A percentile compares a stretch with the other conserved stretches of the same genome.
Evolutionary conservation across 345 rosid species (phyloP).

Genomic region (Ricinus communis): DNA sequence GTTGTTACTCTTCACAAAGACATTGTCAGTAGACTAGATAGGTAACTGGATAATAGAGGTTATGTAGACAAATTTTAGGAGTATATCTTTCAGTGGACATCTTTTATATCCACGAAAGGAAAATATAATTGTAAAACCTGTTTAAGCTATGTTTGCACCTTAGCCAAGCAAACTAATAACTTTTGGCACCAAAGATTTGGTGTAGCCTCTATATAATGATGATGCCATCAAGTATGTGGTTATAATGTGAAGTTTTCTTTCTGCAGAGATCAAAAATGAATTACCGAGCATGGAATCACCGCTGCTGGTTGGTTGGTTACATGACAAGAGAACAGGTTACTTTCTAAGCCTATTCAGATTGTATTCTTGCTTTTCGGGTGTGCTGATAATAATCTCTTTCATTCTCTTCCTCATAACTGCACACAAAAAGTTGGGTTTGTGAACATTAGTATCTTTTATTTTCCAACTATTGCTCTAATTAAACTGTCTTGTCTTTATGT

Average conservation of each 20-base stretch:
- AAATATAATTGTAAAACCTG: not conserved
- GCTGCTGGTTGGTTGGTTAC: slow-evolving; percentile 90
- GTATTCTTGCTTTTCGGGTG: not conserved
- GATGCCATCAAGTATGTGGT: not conserved
- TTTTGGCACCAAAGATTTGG: not conserved
- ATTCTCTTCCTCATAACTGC: not conserved
- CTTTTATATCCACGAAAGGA: not conserved
- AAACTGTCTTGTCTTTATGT: slow-evolving; percentile 11
- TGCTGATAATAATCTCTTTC: not conserved
- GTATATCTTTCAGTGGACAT: not conserved
- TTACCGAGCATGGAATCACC: slow-evolving; percentile 97
- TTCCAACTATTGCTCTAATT: not conserved
- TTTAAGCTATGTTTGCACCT: no score
- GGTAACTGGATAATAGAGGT: not conserved
- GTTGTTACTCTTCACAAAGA: slow-evolving; percentile 4
- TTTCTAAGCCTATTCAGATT: slow-evolving; percentile 8
- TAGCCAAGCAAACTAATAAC: not conserved
- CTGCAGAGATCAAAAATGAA: slow-evolving; percentile 95
- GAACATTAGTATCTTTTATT: not conserved
- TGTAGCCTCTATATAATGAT: not conserved
- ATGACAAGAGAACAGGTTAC: slow-evolving; percentile 73
- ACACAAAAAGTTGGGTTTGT: slow-evolving; percentile 1
- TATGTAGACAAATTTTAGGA: not conserved
- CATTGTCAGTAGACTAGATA: not conserved
- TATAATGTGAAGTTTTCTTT: slow-evolving; percentile 11